Base-by-base conservation (phyloP, 2,329 filamentous ascomycete genomes). In the Podosphaera xanthii region DNA sequence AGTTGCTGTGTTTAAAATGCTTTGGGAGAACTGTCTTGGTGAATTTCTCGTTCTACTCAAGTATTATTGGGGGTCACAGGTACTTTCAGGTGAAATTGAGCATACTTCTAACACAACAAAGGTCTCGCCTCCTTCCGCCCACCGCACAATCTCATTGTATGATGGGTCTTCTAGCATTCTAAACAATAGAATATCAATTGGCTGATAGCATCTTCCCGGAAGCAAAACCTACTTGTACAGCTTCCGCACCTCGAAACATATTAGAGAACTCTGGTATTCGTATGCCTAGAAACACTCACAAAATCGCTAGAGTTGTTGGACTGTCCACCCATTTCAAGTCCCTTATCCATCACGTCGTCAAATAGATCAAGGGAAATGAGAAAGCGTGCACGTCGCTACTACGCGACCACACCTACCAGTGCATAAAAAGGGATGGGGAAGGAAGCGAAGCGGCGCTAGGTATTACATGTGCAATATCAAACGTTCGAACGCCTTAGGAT, bases 1-100 rank as follows among this genome's bases (percentile, higher is more conserved):
- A 96, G 71, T 96, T 96, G 78, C 88, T 94, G 73, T 97, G 92
- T 72, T 98, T 98, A 77, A 98, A 98, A 68, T 97, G 89, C 70
- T 97, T 96, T 2, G 92, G 92, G 14, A 98, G 80, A 66, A 98
- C 94, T 46, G 87, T 86, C 71, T 96, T 95, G 31, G 92, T 97
- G 69, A 98, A 98, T 71, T 94, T 95, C 71, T 97, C 91, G 71
- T 94, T 94, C 91, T 96, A 70, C 34, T 61, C 55, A 44, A 59
- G 59, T 60, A 64, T 67, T 62, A 68, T 60, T 59, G 59, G 49
- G 12, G 55, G 42, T 44, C 34, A 33, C 31, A 2, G 30, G 30
- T 30, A 12, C 33, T n/a, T 38, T 34, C 34, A 33, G 31, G 40
- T 8, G 53, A 58, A n/a, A 44, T 9, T 12, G 9, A 36, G 66